A percentile compares a stretch with the other conserved stretches of the same genome.
Evolutionary conservation across 2,329 filamentous ascomycete genomes (phyloP).

Genomic region (Acrodontium crateriforme): DNA sequence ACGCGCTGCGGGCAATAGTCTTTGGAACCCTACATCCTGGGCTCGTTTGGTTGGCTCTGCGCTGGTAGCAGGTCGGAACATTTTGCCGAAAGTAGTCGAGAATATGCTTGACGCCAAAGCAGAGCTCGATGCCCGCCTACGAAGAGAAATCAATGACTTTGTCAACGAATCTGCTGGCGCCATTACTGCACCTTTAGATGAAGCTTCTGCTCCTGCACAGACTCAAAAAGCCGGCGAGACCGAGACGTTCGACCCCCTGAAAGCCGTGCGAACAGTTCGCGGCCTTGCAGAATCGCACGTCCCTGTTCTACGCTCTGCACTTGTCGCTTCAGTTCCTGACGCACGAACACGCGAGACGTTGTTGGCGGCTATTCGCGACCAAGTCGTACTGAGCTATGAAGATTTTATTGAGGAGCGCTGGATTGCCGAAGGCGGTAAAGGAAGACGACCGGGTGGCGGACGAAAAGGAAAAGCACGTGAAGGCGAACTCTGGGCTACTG

Average conservation of each 20-base stretch:
- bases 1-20: slow-evolving; percentile 46
- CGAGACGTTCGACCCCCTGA: slow-evolving; percentile 16
- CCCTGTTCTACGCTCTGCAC: slow-evolving; percentile 38
- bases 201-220: slow-evolving; percentile 3
- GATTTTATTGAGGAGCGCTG: slow-evolving; percentile 39
- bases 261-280: slow-evolving; percentile 32
- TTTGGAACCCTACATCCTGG: slow-evolving; percentile 52
- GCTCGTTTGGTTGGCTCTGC: slow-evolving; percentile 40
- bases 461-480: slow-evolving; percentile 47
- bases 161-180: slow-evolving; percentile 42
- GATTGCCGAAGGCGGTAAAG: slow-evolving; percentile 10
- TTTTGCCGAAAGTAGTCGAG: slow-evolving; percentile 52
- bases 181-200: slow-evolving; percentile 38
- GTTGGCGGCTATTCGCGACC: slow-evolving; percentile 51
- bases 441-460: no score
- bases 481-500: slow-evolving; percentile 50
- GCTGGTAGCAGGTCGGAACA: slow-evolving; percentile 27
- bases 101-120: slow-evolving; percentile 61
- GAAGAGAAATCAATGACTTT: slow-evolving; percentile 52
- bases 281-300: slow-evolving; percentile 45
- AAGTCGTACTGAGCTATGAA: slow-evolving; percentile 49
- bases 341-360: slow-evolving; percentile 51
- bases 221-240: slow-evolving; percentile 2
- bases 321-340: slow-evolving; percentile 49
- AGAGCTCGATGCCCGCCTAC: slow-evolving; percentile 48